These are phyloP conservation scores for Trypanosoma congolense DNA, from an alignment of 208 protist species.

Conservation along the genomic window DNA sequence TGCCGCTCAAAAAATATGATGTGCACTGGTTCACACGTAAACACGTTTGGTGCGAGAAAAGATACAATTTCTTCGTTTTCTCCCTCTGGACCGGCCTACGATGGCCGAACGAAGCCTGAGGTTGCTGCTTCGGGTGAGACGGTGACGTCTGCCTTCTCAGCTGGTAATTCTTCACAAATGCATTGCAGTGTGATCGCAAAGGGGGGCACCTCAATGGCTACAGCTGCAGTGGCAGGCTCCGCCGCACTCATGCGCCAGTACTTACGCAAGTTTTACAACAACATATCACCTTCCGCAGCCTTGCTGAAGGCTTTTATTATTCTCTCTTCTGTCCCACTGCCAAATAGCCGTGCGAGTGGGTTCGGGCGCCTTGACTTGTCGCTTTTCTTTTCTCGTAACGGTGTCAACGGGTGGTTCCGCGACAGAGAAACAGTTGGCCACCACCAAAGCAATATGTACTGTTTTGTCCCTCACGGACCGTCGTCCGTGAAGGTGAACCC, in stretches of 20 bases:
- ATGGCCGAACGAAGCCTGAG: constrained; percentile 82
- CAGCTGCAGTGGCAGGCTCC: constrained; percentile 59
- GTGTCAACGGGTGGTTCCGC: constrained; percentile 31
- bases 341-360: constrained; percentile 15
- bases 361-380: constrained; percentile 74
- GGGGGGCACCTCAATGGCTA: constrained; percentile 90
- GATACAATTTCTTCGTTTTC: constrained; percentile 49
- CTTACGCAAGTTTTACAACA: constrained; percentile 34
- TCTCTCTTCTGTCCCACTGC: constrained; percentile 38
- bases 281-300: constrained; percentile 41
- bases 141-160: constrained; percentile 37
- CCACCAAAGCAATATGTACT: constrained; percentile 19
- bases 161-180: constrained; percentile 7
- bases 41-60: constrained; percentile 14
- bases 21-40: constrained; percentile 69
- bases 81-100: constrained; percentile 70
- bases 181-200: constrained; percentile 36
- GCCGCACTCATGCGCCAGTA: constrained; percentile 88
- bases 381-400: constrained; percentile 30
- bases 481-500: no score
- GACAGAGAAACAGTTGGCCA: constrained; percentile 34
- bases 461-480: no score
- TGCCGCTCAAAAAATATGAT: constrained; percentile 83
- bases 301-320: constrained; percentile 53
- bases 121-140: constrained; percentile 61